Evolutionary conservation across 2,329 filamentous ascomycete species (phyloP), one percentile per base, ranked within the genome.

Genomic region (Fusarium hostae): DNA sequence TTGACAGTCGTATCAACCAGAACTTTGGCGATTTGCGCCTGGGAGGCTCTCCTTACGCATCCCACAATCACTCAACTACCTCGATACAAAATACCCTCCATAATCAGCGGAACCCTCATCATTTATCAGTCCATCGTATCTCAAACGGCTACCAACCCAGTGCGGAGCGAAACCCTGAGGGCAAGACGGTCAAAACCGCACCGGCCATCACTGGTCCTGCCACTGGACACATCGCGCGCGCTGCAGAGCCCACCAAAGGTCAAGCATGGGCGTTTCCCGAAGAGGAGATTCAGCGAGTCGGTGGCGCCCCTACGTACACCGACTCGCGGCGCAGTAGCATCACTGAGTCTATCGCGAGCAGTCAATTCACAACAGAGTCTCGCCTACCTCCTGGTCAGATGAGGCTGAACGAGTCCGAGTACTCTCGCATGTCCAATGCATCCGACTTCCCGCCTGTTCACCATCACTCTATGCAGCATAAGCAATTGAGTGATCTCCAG

Each of bases 231-330:
- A 93, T 86, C 83, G 91, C 88, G 77, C 90, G 84, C 73, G 93
- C 93, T 41, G 90, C 92, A 34, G 91, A 94, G 78, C 92, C 93
- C 9, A 95, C 92, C 15, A 94, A 94, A 80, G 93, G 93, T 78
- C 92, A 92, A 79, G 91, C 93, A 8, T 95, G 93, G 92, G 93
- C 93, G 72, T 95, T 95, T 74, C 92, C 93, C 2, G 92, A 94
- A 77, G 89, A 92, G 59, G 88, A 90, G 57, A 89, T 92, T 6
- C 85, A 88, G 64, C 82, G 86, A 59, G 77, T 86, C 78, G 63
- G 86, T 44, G 76, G 84, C 78, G 63, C 83, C 81, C 39, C 86
- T 73, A 82, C 84, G 51, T 88, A 88, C 40, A 82, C 87, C 47
- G 88, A 90, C 60, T 94, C 92, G 13, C 86, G 92, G 66, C 88